Base-by-base conservation (phyloP, 176 grass and related monocot genomes). In the Musa acuminata region DNA sequence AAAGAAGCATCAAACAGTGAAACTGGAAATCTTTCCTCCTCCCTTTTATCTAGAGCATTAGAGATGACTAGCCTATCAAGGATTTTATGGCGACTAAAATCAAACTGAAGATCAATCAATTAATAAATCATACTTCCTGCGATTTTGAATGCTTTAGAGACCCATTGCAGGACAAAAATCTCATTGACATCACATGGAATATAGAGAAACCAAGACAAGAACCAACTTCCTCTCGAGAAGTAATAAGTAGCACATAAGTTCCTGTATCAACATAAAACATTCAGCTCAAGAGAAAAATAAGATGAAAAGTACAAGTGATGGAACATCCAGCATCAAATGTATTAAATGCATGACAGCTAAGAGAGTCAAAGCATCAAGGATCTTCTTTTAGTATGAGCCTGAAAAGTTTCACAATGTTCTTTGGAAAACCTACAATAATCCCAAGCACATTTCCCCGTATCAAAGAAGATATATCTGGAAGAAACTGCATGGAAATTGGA, bases 181-280 rank as follows among this genome's bases (percentile, higher is more conserved):
- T 93, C 86, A 93, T 98, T 8, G 88, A 87, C 14, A 80, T 82
- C 51, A 79, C 95, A 82, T 70, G 55, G 77, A 93, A 91, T 71
- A 98, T 75, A 77, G 86, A 65, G 66, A 80, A 89, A 55, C 86
- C 95, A 51, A 75, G 83, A 91, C 89, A 93, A 85, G 75, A 81
- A 8, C 90, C 95, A 82, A 80, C 81, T 70, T 89, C 88, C 66
- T 89, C 87, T 62, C 66, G 81, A 78, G 90, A 91, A 74, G 95
- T 98, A 79, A 98, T 98, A 64, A 93, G 75, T 62, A 98, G 86
- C 67, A 98, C 49, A 54, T 98, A 98, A 59, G 71, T 85, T 83
- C 95, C 95, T 98, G 84, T 12, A 72, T 74, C 57, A 90, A 77
- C 73, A 85, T 71, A 80, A 85, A 71, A 4, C 72, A 27, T 8